Evolutionary conservation across 2,329 filamentous ascomycete genomes (phyloP).

Genomic region (Diaporthe batatas): DNA sequence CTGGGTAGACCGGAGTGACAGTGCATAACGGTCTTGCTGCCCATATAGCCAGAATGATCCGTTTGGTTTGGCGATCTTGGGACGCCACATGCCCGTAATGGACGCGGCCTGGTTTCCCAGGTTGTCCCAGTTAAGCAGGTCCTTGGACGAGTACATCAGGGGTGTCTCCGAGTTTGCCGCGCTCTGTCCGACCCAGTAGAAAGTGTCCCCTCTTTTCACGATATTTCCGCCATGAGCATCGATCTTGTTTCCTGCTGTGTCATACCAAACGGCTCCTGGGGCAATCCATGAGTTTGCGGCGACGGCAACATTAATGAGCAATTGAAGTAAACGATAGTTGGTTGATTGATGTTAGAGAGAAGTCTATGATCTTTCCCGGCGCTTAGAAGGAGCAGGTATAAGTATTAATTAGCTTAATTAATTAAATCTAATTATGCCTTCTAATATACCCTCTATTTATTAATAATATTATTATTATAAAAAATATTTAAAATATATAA

Average conservation of each 20-base stretch:
- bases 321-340: too few species aligned
- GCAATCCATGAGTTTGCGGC: slow-evolving; percentile 53
- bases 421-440: too few species aligned
- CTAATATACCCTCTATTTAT: too few species aligned
- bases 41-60: slow-evolving; percentile 56
- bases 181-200: slow-evolving; percentile 57
- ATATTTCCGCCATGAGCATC: slow-evolving; percentile 57
- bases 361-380: too few species aligned
- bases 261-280: slow-evolving; percentile 55
- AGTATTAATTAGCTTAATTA: too few species aligned
- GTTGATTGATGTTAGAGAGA: too few species aligned
- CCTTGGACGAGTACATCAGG: slow-evolving; percentile 55
- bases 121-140: slow-evolving; percentile 57
- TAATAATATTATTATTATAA: too few species aligned
- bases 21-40: slow-evolving; percentile 55
- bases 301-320: too few species aligned
- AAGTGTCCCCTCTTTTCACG: slow-evolving; percentile 53
- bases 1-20: slow-evolving; percentile 52
- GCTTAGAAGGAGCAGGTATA: too few species aligned
- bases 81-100: slow-evolving; percentile 55
- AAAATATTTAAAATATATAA: too few species aligned
- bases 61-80: slow-evolving; percentile 57
- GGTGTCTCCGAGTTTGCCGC: slow-evolving; percentile 53
- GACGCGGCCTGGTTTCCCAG: slow-evolving; percentile 51
- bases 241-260: slow-evolving; percentile 55